Conservation (phyloP, 495 filamentous ascomycete genomes). For the Staphylotrichum longicolle region DNA sequence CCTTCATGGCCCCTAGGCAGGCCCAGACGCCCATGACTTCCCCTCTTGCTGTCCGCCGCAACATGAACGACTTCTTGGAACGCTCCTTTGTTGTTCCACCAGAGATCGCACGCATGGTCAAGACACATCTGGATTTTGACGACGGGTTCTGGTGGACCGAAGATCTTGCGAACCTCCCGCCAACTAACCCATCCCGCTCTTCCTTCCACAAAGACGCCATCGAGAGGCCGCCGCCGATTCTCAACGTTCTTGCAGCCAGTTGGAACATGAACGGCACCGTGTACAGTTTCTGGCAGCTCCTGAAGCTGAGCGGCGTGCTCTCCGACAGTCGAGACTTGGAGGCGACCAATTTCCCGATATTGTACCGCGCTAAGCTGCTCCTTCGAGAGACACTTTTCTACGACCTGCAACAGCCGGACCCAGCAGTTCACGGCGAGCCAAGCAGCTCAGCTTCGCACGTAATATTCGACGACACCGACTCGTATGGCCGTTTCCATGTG, state of each 20-base stretch:
- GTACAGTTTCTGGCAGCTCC: constrained; percentile 48
- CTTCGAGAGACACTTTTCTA: constrained; percentile 51
- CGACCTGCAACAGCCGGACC: constrained; percentile 48
- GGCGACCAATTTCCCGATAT: constrained; percentile 40
- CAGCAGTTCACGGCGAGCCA: constrained; percentile 44
- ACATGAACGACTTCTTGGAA: constrained; percentile 51
- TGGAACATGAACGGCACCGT: constrained; percentile 46
- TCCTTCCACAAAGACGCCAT: constrained; percentile 41
- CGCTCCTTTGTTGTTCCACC: constrained; percentile 41
- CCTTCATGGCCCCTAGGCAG: constrained; percentile 44
- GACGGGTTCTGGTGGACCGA: constrained; percentile 55
- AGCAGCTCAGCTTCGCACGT: constrained; percentile 37
- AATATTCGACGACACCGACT: constrained; percentile 44
- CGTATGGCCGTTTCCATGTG: constrained; percentile 44
- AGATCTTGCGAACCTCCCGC: constrained; percentile 46
- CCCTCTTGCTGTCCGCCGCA: constrained; percentile 47
- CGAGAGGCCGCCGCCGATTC: constrained; percentile 43
- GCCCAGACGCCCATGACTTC: constrained; percentile 51
- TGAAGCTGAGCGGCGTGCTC: constrained; percentile 44
- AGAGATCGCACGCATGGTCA: constrained; percentile 41
- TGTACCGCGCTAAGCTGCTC: constrained; percentile 50
- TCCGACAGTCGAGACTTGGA: constrained; percentile 44
- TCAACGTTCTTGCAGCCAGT: constrained; percentile 46
- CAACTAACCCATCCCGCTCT: constrained; percentile 42
- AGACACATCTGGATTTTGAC: constrained; percentile 45